Base-by-base conservation (phyloP, 2,329 filamentous ascomycete genomes). In the Colletotrichum sp. region DNA sequence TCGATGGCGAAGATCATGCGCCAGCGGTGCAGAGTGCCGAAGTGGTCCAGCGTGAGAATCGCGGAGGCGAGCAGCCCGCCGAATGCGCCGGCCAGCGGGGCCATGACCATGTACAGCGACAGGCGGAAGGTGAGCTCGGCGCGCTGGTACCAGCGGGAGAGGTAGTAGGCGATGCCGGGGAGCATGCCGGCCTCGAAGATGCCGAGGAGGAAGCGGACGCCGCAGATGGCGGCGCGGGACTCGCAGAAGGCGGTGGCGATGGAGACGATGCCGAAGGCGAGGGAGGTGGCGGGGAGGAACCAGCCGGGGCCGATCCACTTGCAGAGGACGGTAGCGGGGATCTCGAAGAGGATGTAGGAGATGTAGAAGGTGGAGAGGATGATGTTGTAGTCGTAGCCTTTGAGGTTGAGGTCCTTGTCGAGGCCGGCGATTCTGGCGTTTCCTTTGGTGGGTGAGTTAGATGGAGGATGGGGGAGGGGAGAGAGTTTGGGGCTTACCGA, bases 101-200 rank as follows among this genome's bases (percentile, higher is more conserved):
- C 91, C 89, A 92, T 93, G 72, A 94, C 92, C 71, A 95, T 91
- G 83, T 94, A 95, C 3, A 95, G 85, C 1, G 92, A 90, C 1
- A 95, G 85, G 0, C 93, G 89, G 82, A 94, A 94, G 0, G 91
- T 89, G 7, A 95, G 85, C 82, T 95, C 93, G 66, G 89, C 89
- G 36, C 92, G 87, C n/a, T 92, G 87, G 79, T 95, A 95, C 93
- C 93, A 95, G 68, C 93, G 87, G 1, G 90, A 93, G 24, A 95
- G 85, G 79, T 95, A 95, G 83, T 95, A 95, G 0, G 93, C 93
- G 55, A 95, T 94, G 0, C 94, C 93, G 0, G 94, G 94, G 70
- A 95, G 83, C 90, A 95, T 92, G 9, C 93, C 94, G 1, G 94
- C 92, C 83, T 96, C 94, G 74, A 95, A 95, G 13, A 93, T 83